Evolutionary conservation across 129 eudicot species (phyloP), one percentile per base, ranked within the genome.

Genomic region (Ambrosia artemisiifolia): DNA sequence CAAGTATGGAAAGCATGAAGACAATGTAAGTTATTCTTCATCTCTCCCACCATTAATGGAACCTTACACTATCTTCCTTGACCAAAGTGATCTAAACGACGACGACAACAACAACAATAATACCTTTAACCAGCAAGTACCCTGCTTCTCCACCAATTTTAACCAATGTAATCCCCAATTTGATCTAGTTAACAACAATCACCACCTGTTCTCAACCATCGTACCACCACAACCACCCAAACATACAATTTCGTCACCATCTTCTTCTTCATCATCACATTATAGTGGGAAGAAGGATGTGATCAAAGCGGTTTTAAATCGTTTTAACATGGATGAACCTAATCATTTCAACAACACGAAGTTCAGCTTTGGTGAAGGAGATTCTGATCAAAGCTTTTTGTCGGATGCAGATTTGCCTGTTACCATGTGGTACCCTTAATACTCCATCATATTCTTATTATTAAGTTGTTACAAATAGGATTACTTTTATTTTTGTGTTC

Each of bases 81-180:
- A 82, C 81, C 91, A 85, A 71, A 75, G 77, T 30, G 83, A 75
- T 12, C 65, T 24, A 24, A 24, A 24, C 28, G 28, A n/a, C 28
- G 1, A 47, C 55, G 54, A 46, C 18, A 3, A 57, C 46, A 65
- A 33, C 13, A 19, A 47, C 10, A 50, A 9, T 51, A 65, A 47
- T 47, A 47, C 60, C 11, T 56, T 43, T 17, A 44, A 60, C 67
- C 82, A 82, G 95, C 98, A 89, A 84, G 98, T 90, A 88, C 92
- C 96, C 98, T 93, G 98, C 98, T 89, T 93, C 98, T 93, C 98
- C 98, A 87, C 54, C 48, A 44, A 74, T 75, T 83, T 60, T 35
- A 82, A 70, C 54, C 35, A 56, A 32, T 59, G 12, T 24, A 61
- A 40, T 65, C 73, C 73, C 12, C 73, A 66, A 65, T 65, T 44